Conservation (phyloP, 495 filamentous ascomycete species). For the Podospora tetraspora region DNA sequence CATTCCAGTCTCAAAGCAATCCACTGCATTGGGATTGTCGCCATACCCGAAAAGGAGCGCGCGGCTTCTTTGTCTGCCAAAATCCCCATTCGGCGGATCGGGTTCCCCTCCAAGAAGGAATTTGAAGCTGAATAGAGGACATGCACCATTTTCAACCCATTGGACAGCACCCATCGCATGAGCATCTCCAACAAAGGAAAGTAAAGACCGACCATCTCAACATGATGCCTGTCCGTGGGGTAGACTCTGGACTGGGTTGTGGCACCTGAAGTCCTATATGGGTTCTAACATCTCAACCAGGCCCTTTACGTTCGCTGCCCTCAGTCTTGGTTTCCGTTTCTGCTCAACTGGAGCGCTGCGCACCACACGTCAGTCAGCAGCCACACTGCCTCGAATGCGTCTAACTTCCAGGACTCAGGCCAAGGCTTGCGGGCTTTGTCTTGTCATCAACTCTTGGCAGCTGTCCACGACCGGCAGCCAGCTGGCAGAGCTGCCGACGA, state of each 20-base stretch:
- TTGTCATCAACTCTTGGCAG: background rate
- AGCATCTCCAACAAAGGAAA: background rate
- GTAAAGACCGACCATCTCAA: background rate
- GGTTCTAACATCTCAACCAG: background rate
- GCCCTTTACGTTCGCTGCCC: background rate
- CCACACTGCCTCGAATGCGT: background rate
- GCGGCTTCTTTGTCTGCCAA: too few species aligned
- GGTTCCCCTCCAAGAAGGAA: too few species aligned
- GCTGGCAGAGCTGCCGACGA: background rate
- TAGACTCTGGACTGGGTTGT: background rate
- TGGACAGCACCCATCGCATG: too few species aligned
- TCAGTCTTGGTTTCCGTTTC: background rate
- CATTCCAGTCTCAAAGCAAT: background rate
- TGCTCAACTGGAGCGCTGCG: background rate
- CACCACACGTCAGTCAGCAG: background rate
- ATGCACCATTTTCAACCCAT: too few species aligned
- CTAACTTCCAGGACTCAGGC: background rate
- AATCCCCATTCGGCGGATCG: too few species aligned
- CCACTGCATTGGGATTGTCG: background rate
- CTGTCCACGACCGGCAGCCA: background rate
- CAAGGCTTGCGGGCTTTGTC: too few species aligned
- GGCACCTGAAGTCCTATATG: background rate
- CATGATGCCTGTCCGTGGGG: too few species aligned
- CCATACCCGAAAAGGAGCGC: too few species aligned
- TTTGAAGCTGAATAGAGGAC: too few species aligned